A percentile compares a stretch with the other conserved stretches of the same genome.
phyloP scores from a whole-genome alignment of 192 early-diverging fungal species.

The Diversispora epigaea region DNA sequence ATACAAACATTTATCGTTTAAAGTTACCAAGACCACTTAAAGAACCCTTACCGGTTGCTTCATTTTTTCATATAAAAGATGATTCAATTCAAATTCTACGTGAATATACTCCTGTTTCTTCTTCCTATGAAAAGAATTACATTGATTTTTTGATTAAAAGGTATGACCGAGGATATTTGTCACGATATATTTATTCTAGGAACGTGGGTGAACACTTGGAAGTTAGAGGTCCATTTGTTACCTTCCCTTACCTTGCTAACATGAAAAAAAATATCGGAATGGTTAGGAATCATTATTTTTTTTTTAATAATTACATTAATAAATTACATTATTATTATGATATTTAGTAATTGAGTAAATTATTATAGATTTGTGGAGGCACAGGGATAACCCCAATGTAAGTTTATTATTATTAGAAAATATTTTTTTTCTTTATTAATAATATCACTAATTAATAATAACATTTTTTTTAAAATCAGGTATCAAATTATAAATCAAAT shows the following conservation, averaged over 20 bases:
- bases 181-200: constrained; percentile 58
- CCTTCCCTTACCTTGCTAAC: constrained; percentile 49
- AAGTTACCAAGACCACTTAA: constrained; percentile 46
- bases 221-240: constrained; percentile 63
- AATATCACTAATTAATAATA: background rate
- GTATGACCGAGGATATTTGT: constrained; percentile 65
- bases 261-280: constrained; percentile 53
- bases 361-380: constrained; percentile 67
- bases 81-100: constrained; percentile 67
- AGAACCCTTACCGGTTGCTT: constrained; percentile 49
- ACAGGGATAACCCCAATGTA: constrained; percentile 77
- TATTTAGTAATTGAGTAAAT: background rate
- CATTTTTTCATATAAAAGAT: constrained; percentile 68
- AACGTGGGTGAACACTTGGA: constrained; percentile 56
- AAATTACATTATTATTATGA: background rate
- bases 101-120: constrained; percentile 67
- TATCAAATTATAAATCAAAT: constrained; percentile 66
- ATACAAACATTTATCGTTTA: constrained; percentile 61
- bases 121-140: constrained; percentile 46
- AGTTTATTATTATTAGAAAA: constrained; percentile 12
- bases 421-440: too few relatives aligned
- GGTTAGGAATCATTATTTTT: constrained; percentile 39
- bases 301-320: background rate
- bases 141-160: constrained; percentile 68
- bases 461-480: background rate